Evolutionary conservation across 1,139 yeast genomes (phyloP).

Genomic region (Taiozyma sp.): DNA sequence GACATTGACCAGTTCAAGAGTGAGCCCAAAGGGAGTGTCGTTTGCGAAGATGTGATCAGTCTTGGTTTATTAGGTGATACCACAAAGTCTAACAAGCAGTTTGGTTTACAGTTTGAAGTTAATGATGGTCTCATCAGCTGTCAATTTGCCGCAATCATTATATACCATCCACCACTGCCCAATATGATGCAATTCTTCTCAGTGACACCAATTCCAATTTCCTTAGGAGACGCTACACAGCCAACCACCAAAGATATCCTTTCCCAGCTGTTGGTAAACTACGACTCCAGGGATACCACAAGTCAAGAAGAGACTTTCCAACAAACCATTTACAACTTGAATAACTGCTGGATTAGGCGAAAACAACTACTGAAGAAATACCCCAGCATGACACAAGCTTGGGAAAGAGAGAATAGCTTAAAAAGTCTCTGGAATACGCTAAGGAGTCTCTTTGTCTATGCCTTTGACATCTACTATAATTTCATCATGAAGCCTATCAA

Average conservation of each 20-base stretch:
- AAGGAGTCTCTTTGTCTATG: not conserved
- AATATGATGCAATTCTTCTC: conserved; percentile 77
- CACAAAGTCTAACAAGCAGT: too few relatives aligned
- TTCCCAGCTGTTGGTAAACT: not conserved
- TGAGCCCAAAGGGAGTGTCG: not conserved
- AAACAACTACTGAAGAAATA: conserved; percentile 7
- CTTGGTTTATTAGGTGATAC: conserved; percentile 10
- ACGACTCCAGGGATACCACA: conserved; percentile 3
- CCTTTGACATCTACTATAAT: conserved; percentile 1
- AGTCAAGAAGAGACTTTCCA: conserved; percentile 14
- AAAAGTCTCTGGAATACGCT: not conserved
- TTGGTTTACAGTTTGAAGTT: conserved; percentile 2
- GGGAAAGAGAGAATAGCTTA: conserved; percentile 6
- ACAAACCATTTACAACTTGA: conserved; percentile 21
- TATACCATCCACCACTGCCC: conserved; percentile 73
- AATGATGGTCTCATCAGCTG: conserved; percentile 1
- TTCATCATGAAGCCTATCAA: conserved; percentile 10
- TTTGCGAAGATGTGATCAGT: not conserved
- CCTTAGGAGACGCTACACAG: conserved; percentile 37
- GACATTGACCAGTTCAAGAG: conserved; percentile 4
- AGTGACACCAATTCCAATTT: conserved; percentile 64
- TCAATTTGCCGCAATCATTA: conserved; percentile 36
- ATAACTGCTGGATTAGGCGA: conserved; percentile 18
- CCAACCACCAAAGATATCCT: conserved; percentile 14
- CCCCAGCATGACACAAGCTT: conserved; percentile 13